Evolutionary conservation across 2,329 filamentous ascomycete species (phyloP).

Genomic region (Thyridium curvatum): DNA sequence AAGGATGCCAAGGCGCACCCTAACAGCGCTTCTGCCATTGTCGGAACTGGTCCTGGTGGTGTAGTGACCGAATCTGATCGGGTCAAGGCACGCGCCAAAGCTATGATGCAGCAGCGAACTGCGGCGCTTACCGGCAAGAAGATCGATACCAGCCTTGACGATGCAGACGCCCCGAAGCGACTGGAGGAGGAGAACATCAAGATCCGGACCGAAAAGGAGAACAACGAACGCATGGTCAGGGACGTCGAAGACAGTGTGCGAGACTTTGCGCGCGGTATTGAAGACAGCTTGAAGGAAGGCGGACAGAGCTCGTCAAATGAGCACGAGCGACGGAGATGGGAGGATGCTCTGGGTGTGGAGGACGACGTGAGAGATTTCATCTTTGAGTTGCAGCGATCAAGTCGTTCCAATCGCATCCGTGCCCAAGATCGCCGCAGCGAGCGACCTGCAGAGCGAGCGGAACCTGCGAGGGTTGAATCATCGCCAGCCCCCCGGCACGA

Average conservation of each 20-base stretch:
- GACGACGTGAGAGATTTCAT: constrained; percentile 98
- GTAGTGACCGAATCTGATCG: constrained; percentile 87
- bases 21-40: constrained; percentile 68
- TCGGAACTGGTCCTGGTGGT: constrained; percentile 90
- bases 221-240: constrained; percentile 91
- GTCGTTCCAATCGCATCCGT: constrained; percentile 65
- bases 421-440: constrained; percentile 48
- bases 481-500: constrained; percentile 41
- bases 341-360: constrained; percentile 91
- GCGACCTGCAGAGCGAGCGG: constrained; percentile 30
- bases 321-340: constrained; percentile 90
- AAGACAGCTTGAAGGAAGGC: constrained; percentile 81
- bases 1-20: constrained; percentile 92
- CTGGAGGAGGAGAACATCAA: constrained; percentile 83
- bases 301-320: constrained; percentile 69
- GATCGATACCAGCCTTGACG: constrained; percentile 60
- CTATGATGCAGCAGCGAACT: constrained; percentile 97
- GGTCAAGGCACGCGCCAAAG: constrained; percentile 89
- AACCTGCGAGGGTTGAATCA: constrained; percentile 37
- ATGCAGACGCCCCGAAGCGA: constrained; percentile 72
- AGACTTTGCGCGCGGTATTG: constrained; percentile 78
- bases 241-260: constrained; percentile 95
- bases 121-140: constrained; percentile 87
- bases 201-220: constrained; percentile 78
- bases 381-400: constrained; percentile 86